Evolutionary conservation across 1,139 yeast species (phyloP).

Genomic region (Pichia sp.): DNA sequence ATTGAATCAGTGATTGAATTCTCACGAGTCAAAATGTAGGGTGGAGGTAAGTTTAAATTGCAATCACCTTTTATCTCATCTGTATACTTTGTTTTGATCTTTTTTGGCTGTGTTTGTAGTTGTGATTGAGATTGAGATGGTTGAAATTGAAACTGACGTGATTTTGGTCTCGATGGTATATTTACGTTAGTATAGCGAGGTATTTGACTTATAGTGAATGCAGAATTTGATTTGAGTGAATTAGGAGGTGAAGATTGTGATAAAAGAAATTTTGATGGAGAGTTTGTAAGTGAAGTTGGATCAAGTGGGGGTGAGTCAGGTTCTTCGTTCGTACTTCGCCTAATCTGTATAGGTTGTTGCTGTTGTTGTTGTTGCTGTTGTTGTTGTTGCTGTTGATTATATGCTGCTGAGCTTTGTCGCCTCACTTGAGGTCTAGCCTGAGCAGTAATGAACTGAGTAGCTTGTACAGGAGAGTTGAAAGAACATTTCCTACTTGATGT

Average conservation of each 20-base stretch:
- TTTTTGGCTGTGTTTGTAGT: no score
- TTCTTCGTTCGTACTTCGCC: constrained; percentile 4
- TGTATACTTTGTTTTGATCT: not conserved
- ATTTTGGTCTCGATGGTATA: not conserved
- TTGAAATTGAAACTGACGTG: not conserved
- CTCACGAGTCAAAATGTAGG: constrained; percentile 12
- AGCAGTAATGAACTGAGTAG: constrained; percentile 4
- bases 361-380: constrained; percentile 1
- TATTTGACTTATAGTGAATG: constrained; percentile 4
- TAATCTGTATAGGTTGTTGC: not conserved
- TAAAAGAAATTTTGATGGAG: constrained; percentile 50
- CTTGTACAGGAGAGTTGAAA: constrained; percentile 14
- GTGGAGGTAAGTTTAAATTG: not conserved
- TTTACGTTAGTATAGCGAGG: not conserved
- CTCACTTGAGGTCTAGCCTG: constrained; percentile 7
- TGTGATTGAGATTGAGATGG: not conserved
- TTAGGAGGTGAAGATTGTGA: constrained; percentile 47
- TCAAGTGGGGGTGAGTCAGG: constrained; percentile 15
- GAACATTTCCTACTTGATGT: constrained; percentile 14
- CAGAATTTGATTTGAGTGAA: constrained; percentile 20
- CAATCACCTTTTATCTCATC: not conserved
- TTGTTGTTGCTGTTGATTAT: constrained; percentile 4
- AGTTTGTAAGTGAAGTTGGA: constrained; percentile 47
- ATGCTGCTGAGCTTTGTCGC: constrained; percentile 12
- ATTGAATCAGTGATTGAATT: constrained; percentile 22